Evolutionary conservation across 1,284 basidiomycete species (phyloP), one percentile per base, ranked within the genome.

Genomic region (Meripilus lineatus): DNA sequence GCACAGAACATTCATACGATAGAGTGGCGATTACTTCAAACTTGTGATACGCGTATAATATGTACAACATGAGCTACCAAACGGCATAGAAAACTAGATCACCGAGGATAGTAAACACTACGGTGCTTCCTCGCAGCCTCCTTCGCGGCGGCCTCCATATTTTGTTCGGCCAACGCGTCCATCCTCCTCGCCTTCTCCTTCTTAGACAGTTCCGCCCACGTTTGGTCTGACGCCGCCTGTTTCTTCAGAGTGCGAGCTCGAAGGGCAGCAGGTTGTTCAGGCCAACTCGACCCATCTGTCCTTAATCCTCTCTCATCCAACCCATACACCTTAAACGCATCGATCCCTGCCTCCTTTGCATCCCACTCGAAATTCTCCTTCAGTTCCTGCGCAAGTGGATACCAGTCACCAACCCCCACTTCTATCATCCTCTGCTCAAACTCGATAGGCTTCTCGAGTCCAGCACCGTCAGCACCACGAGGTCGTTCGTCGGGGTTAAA

Each of bases 391-490:
- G 60, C 51, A 42, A 60, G 64, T 32, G 43, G 33, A 38, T 62
- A 64, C 64, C 65, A 69, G 22, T 61, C 50, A 15, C 58, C 68
- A 2, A 69, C 53, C 17, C 62, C 63, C 24, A 70, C 58, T 37
- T 62, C 56, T 28, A 70, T 56, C 17, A 54, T 44, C 22, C 67
- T 57, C 45, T 62, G 60, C 3, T 64, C 58, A 39, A 28, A 28
- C 6, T 61, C 60, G 15, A 70, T 47, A 5, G 63, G 61, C 17
- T 61, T 51, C 35, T 53, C 66, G 21, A 69, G 50, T 8, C 62
- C 58, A 42, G 69, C 67, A 17, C 66, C 68, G 22, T 54, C 47
- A 37, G 66, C 55, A 0, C 58, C 63, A n/a, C 67, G 58, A 1
- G 67, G 67, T n/a, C 55, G 44, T 24, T 58, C 47, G 7, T 54